Evolutionary conservation across 1,284 basidiomycete species (phyloP), one percentile per base, ranked within the genome.

Genomic region (Rhodotorula sp.): DNA sequence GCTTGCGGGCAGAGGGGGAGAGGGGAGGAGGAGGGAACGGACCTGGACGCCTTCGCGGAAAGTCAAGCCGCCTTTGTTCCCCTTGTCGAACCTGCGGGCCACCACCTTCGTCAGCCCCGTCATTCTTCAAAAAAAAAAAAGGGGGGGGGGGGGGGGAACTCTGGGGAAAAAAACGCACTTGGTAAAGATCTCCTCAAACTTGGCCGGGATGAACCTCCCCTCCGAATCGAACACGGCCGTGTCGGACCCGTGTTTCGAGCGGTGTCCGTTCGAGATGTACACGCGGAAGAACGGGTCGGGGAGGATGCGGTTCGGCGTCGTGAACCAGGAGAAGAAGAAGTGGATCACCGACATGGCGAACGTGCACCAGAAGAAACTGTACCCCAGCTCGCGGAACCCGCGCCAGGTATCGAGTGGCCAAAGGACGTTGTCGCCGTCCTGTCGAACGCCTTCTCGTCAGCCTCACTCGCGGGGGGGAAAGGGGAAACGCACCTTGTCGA

Each of bases 361-460:
- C 20, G 81, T 62, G 66, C 79, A 77, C 65, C 84, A 78, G 64
- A 84, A 66, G 59, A 83, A 48, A 64, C 80, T 81, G 77, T 83
- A 84, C 10, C 82, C 81, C 30, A 85, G 80, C 55, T 79, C 78
- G 63, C 80, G 78, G 74, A 84, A 83, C 11, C 80, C 82, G 80
- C 72, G 84, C 83, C 85, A 84, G 76, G 85, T 86, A 75, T 86
- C 84, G 26, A 63, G 73, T 5, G 85, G 85, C 83, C 83, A 85
- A 65, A 86, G 84, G 50, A 85, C 77, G n/a, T 84, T 85, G 74
- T 86, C 85, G 40, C 48, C 55, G 59, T 68, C 65, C 59, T 64
- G 62, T 11, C 2, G 1, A 1, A 1, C 11, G 44, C 9, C 18
- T 5, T n/a, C 11, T 48, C 31, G 11, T 3, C 16, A 28, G 15